These are phyloP conservation scores for Colletotrichum sp. DNA, from an alignment of 2,329 filamentous ascomycete species.

Conservation along the genomic window DNA sequence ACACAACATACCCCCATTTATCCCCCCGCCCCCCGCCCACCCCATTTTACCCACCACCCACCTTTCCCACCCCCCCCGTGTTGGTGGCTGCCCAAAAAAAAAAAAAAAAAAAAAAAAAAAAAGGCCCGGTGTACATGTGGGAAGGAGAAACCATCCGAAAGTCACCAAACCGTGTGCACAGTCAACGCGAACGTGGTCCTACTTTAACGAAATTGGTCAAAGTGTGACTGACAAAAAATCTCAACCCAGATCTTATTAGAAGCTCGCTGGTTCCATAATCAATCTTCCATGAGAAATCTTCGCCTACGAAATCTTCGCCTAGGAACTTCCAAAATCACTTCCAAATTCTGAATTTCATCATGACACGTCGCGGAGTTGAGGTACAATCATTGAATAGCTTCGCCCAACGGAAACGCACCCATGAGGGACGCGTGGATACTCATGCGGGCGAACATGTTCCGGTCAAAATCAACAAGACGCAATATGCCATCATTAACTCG, in stretches of 20 bases:
- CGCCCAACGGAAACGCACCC: neutral
- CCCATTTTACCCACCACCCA: too few relatives aligned
- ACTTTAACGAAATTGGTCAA: neutral
- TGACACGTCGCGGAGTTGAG: neutral
- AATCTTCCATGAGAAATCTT: neutral
- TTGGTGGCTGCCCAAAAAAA: too few relatives aligned
- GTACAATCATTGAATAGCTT: neutral
- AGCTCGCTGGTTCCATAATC: neutral
- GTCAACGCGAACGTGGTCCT: neutral
- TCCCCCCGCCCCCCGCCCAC: too few relatives aligned
- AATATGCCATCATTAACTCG: neutral
- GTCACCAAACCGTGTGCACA: neutral
- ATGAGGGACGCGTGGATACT: neutral
- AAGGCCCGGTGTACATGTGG: neutral
- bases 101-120: too few relatives aligned
- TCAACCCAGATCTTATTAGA: neutral
- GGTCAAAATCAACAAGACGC: neutral
- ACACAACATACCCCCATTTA: too few relatives aligned
- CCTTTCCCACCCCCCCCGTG: too few relatives aligned
- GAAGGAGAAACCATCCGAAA: neutral
- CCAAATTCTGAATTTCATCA: neutral
- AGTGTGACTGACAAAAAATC: neutral
- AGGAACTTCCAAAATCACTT: neutral
- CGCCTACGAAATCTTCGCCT: neutral
- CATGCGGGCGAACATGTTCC: neutral